Evolutionary conservation across 1,284 basidiomycete species (phyloP), one percentile per base, ranked within the genome.

Genomic region (Ceratobasidium sp.): DNA sequence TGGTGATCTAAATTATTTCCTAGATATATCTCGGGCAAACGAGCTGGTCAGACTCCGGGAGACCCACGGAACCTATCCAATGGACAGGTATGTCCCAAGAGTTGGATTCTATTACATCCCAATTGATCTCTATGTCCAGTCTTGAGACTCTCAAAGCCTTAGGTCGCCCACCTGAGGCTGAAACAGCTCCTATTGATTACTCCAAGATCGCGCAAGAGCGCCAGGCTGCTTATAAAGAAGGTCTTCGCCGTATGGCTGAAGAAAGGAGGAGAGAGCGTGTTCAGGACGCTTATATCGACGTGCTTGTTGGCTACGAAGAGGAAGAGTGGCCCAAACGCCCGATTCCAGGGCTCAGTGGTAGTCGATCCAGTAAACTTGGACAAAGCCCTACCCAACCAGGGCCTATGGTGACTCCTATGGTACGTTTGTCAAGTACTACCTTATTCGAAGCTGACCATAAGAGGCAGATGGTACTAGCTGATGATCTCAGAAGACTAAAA

Each of bases 271-370:
- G 58, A 51, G 37, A 61, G 27, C 68, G 58, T 19, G 22, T 34
- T 11, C 54, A 56, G 46, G 56, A 49, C 11, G 51, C 68, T 27
- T 72, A 72, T 31, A n/a, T 39, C 24, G 46, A 49, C 29, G 29
- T 49, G 11, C 62, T 64, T 19, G 62, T 49, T 64, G 62, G 62
- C 16, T 64, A 48, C 29, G 62, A 64, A 31, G 43, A 48, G 62
- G 41, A 29, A 11, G 62, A 64, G n/a, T 64, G 62, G 62, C 62
- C 22, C 27, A 29, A 64, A 1, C 62, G 46, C 11, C 62, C 62
- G 2, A 64, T 49, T 29, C 62, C 43, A n/a, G 14, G 24, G 9
- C 51, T 22, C 19, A n/a, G 4, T 19, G 34, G 46, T 13, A 64
- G 27, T 34, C 11, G 29, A n/a, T 64, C 43, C 11, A 58, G 34